A percentile compares a stretch with the other conserved stretches of the same genome.
These are phyloP conservation scores for Austroboletus novae-zelandiae DNA, from an alignment of 1,284 basidiomycete genomes.

Conservation along the genomic window DNA sequence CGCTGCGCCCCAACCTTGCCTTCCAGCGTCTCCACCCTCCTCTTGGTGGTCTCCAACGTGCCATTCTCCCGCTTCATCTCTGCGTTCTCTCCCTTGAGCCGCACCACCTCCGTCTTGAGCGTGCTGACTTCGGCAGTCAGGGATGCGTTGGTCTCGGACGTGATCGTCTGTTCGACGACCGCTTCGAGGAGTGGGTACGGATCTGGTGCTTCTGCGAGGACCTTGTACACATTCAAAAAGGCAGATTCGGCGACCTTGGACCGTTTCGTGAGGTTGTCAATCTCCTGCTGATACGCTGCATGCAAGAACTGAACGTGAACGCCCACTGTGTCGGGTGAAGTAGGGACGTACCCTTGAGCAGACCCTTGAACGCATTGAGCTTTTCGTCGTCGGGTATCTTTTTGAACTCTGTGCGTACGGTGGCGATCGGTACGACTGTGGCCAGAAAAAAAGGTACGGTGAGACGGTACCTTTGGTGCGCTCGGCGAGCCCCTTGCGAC, in stretches of 20 bases:
- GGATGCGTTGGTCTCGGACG: slow-evolving; percentile 46
- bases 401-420: slow-evolving; percentile 74
- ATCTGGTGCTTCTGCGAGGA: slow-evolving; percentile 91
- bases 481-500: slow-evolving; percentile 90
- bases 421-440: background rate
- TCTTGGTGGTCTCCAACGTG: slow-evolving; percentile 58
- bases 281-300: slow-evolving; percentile 92
- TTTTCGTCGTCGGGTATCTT: slow-evolving; percentile 89
- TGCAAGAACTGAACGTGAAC: background rate
- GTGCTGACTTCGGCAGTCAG: slow-evolving; percentile 62
- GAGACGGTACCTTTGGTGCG: slow-evolving; percentile 78
- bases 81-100: slow-evolving; percentile 75
- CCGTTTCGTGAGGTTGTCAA: slow-evolving; percentile 91
- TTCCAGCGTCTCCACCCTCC: slow-evolving; percentile 75
- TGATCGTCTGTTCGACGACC: slow-evolving; percentile 89
- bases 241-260: slow-evolving; percentile 91
- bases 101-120: slow-evolving; percentile 69
- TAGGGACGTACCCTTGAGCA: slow-evolving; percentile 68
- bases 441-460: slow-evolving; percentile 5
- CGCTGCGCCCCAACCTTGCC: slow-evolving; percentile 57
- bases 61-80: slow-evolving; percentile 67
- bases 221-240: slow-evolving; percentile 92
- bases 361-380: slow-evolving; percentile 77
- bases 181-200: slow-evolving; percentile 94
- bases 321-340: background rate